Conservation (phyloP, 257 asterid species). For the Lithospermum erythrorhizon region DNA sequence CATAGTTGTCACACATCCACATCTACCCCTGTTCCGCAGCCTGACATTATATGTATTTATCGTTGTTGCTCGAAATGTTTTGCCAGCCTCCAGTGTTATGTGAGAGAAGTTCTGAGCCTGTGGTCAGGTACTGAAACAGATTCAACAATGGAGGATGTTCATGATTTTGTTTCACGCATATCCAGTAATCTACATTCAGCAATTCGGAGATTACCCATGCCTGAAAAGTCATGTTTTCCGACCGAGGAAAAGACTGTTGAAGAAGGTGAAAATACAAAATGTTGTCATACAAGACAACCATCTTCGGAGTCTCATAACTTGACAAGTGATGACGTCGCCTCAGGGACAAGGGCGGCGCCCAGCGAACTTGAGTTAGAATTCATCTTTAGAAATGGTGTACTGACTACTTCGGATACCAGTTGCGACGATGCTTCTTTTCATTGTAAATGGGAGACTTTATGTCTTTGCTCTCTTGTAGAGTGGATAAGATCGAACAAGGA, state of each 20-base stretch:
- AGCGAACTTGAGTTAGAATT: constrained; percentile 23
- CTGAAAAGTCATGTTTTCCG: constrained; percentile 13
- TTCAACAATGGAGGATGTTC: constrained; percentile 48
- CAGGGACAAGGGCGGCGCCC: constrained; percentile 9
- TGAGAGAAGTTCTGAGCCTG: constrained; percentile 31
- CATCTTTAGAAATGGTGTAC: constrained; percentile 54
- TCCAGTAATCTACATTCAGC: constrained; percentile 59
- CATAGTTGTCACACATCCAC: constrained; percentile 7
- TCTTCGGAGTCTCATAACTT: constrained; percentile 42
- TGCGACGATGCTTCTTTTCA: constrained; percentile 35
- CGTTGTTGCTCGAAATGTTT: constrained; percentile 62
- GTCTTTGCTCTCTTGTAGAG: constrained; percentile 77
- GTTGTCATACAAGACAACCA: constrained; percentile 13
- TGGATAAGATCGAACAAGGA: constrained; percentile 45
- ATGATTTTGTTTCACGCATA: constrained; percentile 59
- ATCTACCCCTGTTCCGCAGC: constrained; percentile 12
- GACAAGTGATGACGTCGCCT: constrained; percentile 6
- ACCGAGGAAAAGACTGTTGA: constrained; percentile 11
- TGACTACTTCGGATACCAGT: constrained; percentile 31
- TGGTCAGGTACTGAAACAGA: constrained; percentile 29
- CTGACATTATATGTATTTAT: constrained; percentile 36
- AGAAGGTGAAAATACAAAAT: constrained; percentile 9
- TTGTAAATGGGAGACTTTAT: constrained; percentile 67
- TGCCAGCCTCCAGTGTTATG: constrained; percentile 34
- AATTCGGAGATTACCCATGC: constrained; percentile 29